Percentiles rank a stretch among this genome's conserved stretches.
Conservation (phyloP, 108 stramenopile species). For the Cyclotella atomus region DNA sequence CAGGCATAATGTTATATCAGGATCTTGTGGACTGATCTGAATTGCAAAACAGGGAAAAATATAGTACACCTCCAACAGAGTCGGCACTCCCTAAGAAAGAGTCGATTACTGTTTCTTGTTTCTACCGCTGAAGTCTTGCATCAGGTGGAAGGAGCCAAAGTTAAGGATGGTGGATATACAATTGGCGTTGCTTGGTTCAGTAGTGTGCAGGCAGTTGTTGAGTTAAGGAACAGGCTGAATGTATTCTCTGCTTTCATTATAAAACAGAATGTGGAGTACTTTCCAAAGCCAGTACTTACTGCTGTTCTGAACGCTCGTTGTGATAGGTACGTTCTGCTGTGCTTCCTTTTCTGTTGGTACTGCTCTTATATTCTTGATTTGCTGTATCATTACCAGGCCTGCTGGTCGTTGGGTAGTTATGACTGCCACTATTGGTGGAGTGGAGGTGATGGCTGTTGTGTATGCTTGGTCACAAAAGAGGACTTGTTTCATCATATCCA, state of each 20-base stretch:
- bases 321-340: no score
- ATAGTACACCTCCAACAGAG: not conserved
- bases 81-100: not conserved
- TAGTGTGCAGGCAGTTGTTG: not conserved
- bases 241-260: conserved; percentile 5
- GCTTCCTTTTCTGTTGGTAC: no score
- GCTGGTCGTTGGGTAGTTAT: conserved; percentile 23
- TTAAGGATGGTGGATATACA: not conserved
- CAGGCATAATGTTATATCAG: conserved; percentile 13
- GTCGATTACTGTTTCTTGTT: not conserved
- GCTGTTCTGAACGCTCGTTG: not conserved
- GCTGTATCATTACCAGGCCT: not conserved
- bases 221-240: conserved; percentile 3
- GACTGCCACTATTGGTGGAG: conserved; percentile 1
- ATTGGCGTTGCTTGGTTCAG: conserved; percentile 31
- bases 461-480: conserved; percentile 23
- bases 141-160: conserved; percentile 6
- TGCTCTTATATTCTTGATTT: no score
- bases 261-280: conserved; percentile 5
- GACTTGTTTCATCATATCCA: not conserved
- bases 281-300: conserved; percentile 7
- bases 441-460: conserved; percentile 13
- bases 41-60: not conserved
- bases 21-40: conserved; percentile 2
- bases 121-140: not conserved